Conservation (phyloP, 495 filamentous ascomycete genomes). For the Tuber brumale region DNA sequence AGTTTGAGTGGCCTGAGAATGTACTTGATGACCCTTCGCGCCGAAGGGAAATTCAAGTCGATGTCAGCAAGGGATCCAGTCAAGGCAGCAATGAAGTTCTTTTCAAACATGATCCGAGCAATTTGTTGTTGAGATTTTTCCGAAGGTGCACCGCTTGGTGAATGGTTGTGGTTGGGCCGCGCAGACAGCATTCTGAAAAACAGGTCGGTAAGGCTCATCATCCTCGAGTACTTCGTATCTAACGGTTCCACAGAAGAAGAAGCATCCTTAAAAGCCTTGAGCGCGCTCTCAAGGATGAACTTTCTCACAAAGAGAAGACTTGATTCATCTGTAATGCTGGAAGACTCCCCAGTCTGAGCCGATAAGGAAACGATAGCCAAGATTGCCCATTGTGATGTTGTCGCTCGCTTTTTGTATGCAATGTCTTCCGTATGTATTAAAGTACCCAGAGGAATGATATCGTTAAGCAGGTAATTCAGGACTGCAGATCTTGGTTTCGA, state of each 20-base stretch:
- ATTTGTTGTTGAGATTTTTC: conserved; percentile 61
- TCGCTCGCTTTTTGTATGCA: conserved; percentile 69
- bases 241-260: conserved; percentile 67
- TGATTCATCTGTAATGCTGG: conserved; percentile 66
- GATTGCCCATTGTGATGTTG: conserved; percentile 77
- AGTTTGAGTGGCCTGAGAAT: conserved; percentile 82
- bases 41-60: conserved; percentile 87
- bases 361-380: conserved; percentile 80
- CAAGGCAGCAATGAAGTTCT: conserved; percentile 80
- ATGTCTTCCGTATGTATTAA: conserved; percentile 69
- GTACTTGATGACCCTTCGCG: conserved; percentile 90
- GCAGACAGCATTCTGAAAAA: conserved; percentile 88
- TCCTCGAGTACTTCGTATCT: conserved; percentile 78
- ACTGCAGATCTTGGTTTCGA: conserved; percentile 90
- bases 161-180: conserved; percentile 55
- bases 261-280: conserved; percentile 88
- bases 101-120: conserved; percentile 94
- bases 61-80: conserved; percentile 93
- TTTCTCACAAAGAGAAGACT: conserved; percentile 87
- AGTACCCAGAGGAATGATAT: conserved; percentile 70
- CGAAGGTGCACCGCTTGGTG: conserved; percentile 43
- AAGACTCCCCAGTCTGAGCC: conserved; percentile 72
- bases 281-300: conserved; percentile 87
- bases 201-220: conserved; percentile 78
- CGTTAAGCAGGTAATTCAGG: conserved; percentile 85